phyloP scores from a whole-genome alignment of 192 early-diverging fungal genomes.

The Linnemannia schmuckeri region DNA sequence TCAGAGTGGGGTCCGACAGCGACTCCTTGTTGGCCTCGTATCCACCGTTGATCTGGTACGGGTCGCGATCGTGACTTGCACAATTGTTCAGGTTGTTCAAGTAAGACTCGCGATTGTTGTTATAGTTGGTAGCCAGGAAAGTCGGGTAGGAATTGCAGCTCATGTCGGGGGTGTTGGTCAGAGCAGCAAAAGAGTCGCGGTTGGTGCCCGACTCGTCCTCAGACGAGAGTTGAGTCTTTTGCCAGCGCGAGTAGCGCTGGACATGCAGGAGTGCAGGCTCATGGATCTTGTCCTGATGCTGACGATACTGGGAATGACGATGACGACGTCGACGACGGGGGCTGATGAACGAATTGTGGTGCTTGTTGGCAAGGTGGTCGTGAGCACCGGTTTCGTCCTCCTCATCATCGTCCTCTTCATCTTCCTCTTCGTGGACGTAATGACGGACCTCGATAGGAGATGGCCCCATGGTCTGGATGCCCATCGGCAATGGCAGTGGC shows the following conservation, averaged over 20 bases:
- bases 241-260: constrained; percentile 23
- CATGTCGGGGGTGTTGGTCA: constrained; percentile 18
- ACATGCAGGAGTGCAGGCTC: background rate
- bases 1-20: background rate
- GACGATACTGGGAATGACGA: background rate
- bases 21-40: background rate
- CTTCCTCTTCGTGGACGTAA: background rate
- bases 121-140: background rate
- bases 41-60: background rate
- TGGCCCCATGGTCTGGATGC: background rate
- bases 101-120: constrained; percentile 15
- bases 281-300: background rate
- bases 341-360: background rate
- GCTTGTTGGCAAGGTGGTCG: background rate
- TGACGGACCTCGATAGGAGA: background rate
- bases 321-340: background rate
- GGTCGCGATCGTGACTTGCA: background rate
- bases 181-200: constrained; percentile 16
- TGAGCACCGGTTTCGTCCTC: background rate
- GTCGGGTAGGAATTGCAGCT: background rate
- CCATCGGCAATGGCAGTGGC: background rate
- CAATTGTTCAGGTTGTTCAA: constrained; percentile 2
- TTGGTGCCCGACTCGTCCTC: constrained; percentile 26
- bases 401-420: background rate
- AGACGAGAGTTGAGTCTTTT: constrained; percentile 48